Evolutionary conservation across 805 yeast species (phyloP), one percentile per base, ranked within the genome.

Genomic region (Candida pseudofarinosa): DNA sequence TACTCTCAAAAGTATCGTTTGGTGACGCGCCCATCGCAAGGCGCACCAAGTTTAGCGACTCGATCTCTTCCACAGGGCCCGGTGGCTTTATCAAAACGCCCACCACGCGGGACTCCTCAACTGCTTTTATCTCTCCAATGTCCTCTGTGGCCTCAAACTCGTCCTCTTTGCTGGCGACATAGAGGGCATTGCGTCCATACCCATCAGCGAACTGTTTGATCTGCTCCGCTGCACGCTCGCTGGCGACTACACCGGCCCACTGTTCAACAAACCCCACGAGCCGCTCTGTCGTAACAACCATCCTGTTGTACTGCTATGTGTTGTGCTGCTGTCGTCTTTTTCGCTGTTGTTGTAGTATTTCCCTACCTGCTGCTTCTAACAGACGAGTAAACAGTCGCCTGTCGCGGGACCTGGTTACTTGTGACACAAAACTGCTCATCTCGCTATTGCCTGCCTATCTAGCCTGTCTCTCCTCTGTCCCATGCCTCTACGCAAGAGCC

Each of bases 21-120:
- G 41, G 37, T 33, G 42, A 34, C 40, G 32, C 38, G 18, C 31
- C 43, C 14, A 34, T 46, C 28, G 49, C 46, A 4, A 69, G 58
- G 26, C 61, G 58, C 14, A 70, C 48, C 8, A 68, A 49, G 42
- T 67, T 70, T 14, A 70, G 42, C 40, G 67, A 71, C 12, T 50
- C 46, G 14, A 45, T 39, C 0, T 34, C 34, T 10, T 44, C 35
- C 12, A 77, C 33, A 3, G 43, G 50, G 0, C 73, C 74, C 28
- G 59, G 65, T 15, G 62, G 69, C 48, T 77, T 78, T 37, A 77
- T 64, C n/a, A 77, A 42, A 8, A 74, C 65, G 13, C 70, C 54
- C 1, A 66, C 54, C 1, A 69, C 54, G 14, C 33, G 18, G 16
- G 42, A 28, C 10, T 37, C 19, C 13, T 33, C 39, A 3, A 45